phyloP scores from a whole-genome alignment of 768 basidiomycete species.

The Leccinum uliginosum region DNA sequence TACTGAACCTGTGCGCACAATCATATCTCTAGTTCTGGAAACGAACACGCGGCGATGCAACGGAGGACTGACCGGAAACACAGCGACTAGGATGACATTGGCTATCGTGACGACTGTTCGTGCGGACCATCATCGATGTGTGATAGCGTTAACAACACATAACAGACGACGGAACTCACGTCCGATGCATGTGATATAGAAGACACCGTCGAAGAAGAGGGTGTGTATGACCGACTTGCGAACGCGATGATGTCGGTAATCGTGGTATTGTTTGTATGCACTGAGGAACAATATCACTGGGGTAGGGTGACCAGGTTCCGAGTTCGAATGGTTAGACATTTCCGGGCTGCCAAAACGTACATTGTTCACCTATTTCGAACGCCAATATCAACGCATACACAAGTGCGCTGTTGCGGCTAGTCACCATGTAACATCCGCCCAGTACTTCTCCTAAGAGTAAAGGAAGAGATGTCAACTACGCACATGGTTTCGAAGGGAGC shows the following conservation, averaged over 20 bases:
- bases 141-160: no score
- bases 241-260: not conserved
- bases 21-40: no score
- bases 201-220: not conserved
- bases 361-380: not conserved
- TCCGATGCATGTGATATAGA: not conserved
- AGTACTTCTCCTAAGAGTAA: not conserved
- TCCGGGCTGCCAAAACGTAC: no score
- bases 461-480: not conserved
- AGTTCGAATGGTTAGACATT: no score
- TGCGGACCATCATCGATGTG: not conserved
- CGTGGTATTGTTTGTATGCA: not conserved
- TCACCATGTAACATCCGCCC: not conserved
- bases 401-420: not conserved
- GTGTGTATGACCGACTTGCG: not conserved
- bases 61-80: not conserved
- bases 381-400: not conserved
- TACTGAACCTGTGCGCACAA: not conserved
- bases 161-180: not conserved
- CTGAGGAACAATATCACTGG: not conserved
- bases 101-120: not conserved
- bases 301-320: no score
- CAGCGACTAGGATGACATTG: not conserved
- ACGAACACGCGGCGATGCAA: no score
- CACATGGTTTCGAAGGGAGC: not conserved